Evolutionary conservation across 1,284 basidiomycete species (phyloP).

Genomic region (Ustilago loliicola): DNA sequence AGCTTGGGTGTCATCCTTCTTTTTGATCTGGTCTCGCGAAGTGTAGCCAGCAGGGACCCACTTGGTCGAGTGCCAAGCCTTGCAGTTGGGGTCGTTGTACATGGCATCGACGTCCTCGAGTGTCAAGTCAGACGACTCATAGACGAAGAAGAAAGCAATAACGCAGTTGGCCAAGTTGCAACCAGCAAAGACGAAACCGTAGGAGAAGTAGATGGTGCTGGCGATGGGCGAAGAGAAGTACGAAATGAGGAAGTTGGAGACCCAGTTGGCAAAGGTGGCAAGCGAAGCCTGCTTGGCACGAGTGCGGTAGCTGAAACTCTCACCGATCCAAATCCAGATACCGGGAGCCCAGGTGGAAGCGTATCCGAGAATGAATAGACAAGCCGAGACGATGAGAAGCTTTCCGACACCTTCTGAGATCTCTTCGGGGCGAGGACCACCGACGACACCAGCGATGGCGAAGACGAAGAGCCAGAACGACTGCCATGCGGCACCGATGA

Average conservation of each 20-base stretch:
- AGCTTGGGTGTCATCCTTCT: slow-evolving; percentile 46
- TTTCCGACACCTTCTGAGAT: slow-evolving; percentile 72
- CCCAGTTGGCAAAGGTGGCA: slow-evolving; percentile 79
- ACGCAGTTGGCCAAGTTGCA: slow-evolving; percentile 74
- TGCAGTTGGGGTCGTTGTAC: slow-evolving; percentile 80
- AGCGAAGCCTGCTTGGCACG: slow-evolving; percentile 82
- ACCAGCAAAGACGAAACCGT: slow-evolving; percentile 81
- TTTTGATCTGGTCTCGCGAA: slow-evolving; percentile 58
- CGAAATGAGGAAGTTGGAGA: slow-evolving; percentile 79
- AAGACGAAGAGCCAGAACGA: slow-evolving; percentile 82
- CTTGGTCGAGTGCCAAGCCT: slow-evolving; percentile 77
- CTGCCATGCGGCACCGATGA: slow-evolving; percentile 75
- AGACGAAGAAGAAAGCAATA: slow-evolving; percentile 82
- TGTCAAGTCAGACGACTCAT: slow-evolving; percentile 79
- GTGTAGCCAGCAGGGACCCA: slow-evolving; percentile 70
- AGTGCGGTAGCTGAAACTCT: slow-evolving; percentile 82
- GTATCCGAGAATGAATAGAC: slow-evolving; percentile 83
- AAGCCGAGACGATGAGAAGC: slow-evolving; percentile 82
- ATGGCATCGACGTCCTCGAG: slow-evolving; percentile 82
- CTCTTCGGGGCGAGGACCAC: slow-evolving; percentile 73
- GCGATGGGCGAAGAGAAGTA: slow-evolving; percentile 75
- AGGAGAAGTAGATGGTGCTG: slow-evolving; percentile 73
- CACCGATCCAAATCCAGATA: slow-evolving; percentile 71
- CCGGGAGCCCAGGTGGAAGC: slow-evolving; percentile 78
- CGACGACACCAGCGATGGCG: slow-evolving; percentile 80